Percentiles rank a stretch among this genome's conserved stretches.
These are phyloP conservation scores for Neurospora africana DNA, from an alignment of 495 filamentous ascomycete species.

Conservation along the genomic window DNA sequence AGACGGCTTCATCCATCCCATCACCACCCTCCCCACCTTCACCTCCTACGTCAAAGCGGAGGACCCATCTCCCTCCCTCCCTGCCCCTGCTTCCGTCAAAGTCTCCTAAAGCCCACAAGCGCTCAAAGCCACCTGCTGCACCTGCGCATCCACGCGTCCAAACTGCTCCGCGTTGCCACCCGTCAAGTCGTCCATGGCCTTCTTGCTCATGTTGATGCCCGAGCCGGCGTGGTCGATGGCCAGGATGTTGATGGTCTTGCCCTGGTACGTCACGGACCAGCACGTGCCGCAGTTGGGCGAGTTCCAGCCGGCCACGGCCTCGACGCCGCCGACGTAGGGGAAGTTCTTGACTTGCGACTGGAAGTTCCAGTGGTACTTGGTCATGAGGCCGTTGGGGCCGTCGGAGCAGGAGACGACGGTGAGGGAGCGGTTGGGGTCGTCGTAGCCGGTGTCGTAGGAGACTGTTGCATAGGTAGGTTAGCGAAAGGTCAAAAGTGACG, in stretches of 20 bases:
- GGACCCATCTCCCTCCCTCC: no score
- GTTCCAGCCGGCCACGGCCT: conserved; percentile 50
- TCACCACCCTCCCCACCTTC: neutral
- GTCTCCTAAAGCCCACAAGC: conserved; percentile 14
- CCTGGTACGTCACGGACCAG: conserved; percentile 51
- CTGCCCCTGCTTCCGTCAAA: no score
- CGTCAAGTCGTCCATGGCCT: conserved; percentile 59
- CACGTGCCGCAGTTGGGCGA: conserved; percentile 55
- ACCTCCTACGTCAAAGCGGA: neutral
- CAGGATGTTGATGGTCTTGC: conserved; percentile 51
- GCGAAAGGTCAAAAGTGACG: no score
- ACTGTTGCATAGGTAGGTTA: no score
- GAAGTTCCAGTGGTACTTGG: conserved; percentile 36
- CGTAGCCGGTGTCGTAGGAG: conserved; percentile 50
- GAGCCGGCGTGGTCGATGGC: conserved; percentile 52
- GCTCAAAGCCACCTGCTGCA: conserved; percentile 28
- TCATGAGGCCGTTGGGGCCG: conserved; percentile 48
- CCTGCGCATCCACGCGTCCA: conserved; percentile 47
- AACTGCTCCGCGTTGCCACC: conserved; percentile 40
- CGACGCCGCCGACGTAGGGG: conserved; percentile 52
- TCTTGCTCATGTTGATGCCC: conserved; percentile 56
- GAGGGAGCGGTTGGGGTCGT: conserved; percentile 36
- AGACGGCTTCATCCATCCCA: neutral
- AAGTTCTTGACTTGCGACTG: conserved; percentile 42
- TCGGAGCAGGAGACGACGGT: conserved; percentile 44